A percentile compares a stretch with the other conserved stretches of the same genome.
phyloP scores from a whole-genome alignment of 2,329 filamentous ascomycete genomes.

The Aspergillus fijiensis region DNA sequence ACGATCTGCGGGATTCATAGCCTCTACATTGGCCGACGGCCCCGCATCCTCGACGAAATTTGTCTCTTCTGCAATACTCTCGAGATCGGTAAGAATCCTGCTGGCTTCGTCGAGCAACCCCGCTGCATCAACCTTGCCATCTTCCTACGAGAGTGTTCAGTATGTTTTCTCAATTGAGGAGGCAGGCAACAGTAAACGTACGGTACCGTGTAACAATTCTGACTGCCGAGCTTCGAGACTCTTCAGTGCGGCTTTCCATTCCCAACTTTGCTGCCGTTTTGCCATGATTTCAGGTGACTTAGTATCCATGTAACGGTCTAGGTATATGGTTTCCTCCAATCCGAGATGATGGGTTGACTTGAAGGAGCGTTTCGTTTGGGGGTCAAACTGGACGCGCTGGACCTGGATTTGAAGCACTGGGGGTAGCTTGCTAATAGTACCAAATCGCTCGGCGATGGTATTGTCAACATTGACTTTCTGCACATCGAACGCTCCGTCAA shows the following conservation, averaged over 20 bases:
- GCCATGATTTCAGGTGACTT: constrained; percentile 61
- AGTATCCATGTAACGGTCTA: constrained; percentile 80
- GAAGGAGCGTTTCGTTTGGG: constrained; percentile 56
- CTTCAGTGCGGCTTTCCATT: constrained; percentile 64
- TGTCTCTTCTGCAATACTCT: constrained; percentile 35
- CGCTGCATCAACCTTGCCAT: constrained; percentile 31
- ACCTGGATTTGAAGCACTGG: constrained; percentile 88
- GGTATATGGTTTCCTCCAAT: constrained; percentile 76
- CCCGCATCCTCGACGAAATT: constrained; percentile 31
- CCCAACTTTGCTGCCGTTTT: constrained; percentile 70
- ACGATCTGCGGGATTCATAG: neutral
- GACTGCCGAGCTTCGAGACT: constrained; percentile 51
- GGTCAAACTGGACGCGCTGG: constrained; percentile 74
- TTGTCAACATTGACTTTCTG: constrained; percentile 69
- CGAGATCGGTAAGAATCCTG: constrained; percentile 46
- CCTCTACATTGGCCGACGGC: neutral
- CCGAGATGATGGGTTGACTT: constrained; percentile 77
- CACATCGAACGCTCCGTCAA: constrained; percentile 82
- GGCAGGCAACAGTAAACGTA: constrained; percentile 14
- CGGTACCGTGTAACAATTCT: constrained; percentile 42
- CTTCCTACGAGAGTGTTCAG: constrained; percentile 16
- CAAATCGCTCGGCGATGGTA: constrained; percentile 61
- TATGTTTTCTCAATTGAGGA: neutral
- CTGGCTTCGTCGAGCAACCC: constrained; percentile 36
- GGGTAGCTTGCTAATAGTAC: constrained; percentile 72